These are phyloP conservation scores for Fraxinus xanthoxyloides DNA, from an alignment of 305 asterid genomes.

Conservation along the genomic window DNA sequence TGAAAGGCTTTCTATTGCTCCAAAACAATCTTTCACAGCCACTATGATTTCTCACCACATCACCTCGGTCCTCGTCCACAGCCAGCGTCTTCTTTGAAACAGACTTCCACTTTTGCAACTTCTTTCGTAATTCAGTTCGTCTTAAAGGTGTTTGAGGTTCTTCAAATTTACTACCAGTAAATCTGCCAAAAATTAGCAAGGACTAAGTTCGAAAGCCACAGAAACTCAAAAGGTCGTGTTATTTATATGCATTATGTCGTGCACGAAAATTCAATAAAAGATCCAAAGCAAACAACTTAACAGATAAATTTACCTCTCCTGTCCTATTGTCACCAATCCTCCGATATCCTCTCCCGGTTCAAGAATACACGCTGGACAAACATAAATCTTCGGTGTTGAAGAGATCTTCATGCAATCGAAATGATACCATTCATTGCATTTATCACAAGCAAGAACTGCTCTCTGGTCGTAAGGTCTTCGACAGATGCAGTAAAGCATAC, in stretches of 20 bases:
- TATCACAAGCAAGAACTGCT: conserved; percentile 86
- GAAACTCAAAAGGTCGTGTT: neutral
- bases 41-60: conserved; percentile 24
- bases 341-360: conserved; percentile 33
- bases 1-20: conserved; percentile 70
- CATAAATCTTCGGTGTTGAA: conserved; percentile 63
- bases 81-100: conserved; percentile 21
- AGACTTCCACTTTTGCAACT: conserved; percentile 37
- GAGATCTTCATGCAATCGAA: conserved; percentile 80
- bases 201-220: neutral
- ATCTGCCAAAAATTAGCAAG: conserved; percentile 38
- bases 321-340: conserved; percentile 30
- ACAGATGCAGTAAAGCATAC: conserved; percentile 95
- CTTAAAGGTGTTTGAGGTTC: conserved; percentile 90
- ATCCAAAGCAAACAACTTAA: neutral
- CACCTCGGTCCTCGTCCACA: conserved; percentile 20
- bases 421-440: conserved; percentile 96
- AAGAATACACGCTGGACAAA: conserved; percentile 80
- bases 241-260: neutral
- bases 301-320: conserved; percentile 48
- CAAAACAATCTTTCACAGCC: conserved; percentile 54
- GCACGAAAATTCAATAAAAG: neutral
- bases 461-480: conserved; percentile 82
- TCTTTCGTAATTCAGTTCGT: conserved; percentile 54
- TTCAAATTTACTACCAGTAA: conserved; percentile 45